A percentile compares a stretch with the other conserved stretches of the same genome.
Evolutionary conservation across 805 yeast genomes (phyloP).

Genomic region (Lachancea lanzarotensis): DNA sequence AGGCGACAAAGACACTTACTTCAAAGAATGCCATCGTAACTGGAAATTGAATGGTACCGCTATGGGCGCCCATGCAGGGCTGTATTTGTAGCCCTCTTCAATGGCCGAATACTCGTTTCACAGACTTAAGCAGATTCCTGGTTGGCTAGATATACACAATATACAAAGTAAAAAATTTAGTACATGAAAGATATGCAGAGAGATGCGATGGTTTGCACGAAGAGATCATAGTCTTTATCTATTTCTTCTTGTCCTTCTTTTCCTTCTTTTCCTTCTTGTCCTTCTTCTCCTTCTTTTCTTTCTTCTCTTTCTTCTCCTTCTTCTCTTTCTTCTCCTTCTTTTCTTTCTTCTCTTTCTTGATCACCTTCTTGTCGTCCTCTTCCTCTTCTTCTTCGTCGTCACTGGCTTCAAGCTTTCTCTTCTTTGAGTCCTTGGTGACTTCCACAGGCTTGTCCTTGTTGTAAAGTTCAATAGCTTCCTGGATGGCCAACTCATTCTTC

Average conservation of each 20-base stretch:
- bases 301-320: conserved; percentile 43
- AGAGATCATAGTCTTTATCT: not conserved
- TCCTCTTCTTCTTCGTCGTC: conserved; percentile 31
- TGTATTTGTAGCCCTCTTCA: conserved; percentile 15
- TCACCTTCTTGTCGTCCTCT: conserved; percentile 38
- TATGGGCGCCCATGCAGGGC: conserved; percentile 29
- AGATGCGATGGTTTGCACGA: not conserved
- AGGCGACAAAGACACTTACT: conserved; percentile 10
- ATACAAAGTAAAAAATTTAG: conserved; percentile 7
- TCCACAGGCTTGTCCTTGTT: conserved; percentile 43
- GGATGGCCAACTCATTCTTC: conserved; percentile 91
- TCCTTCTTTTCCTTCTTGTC: conserved; percentile 39
- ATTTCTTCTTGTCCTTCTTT: conserved; percentile 31
- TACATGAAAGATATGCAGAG: conserved; percentile 7
- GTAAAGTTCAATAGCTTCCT: conserved; percentile 74
- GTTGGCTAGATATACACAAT: conserved; percentile 12
- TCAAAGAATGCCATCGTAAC: conserved; percentile 23
- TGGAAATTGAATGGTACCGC: conserved; percentile 29
- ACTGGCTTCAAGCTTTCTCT: conserved; percentile 31
- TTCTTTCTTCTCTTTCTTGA: conserved; percentile 44
- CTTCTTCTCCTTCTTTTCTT: conserved; percentile 46
- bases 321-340: conserved; percentile 48
- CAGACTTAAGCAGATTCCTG: conserved; percentile 7
- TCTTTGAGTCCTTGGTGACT: conserved; percentile 24
- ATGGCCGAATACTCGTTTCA: not conserved